Percentiles rank a stretch among this genome's conserved stretches.
Conservation (phyloP, 75 land plant genomes). For the Cunninghamia lanceolata region DNA sequence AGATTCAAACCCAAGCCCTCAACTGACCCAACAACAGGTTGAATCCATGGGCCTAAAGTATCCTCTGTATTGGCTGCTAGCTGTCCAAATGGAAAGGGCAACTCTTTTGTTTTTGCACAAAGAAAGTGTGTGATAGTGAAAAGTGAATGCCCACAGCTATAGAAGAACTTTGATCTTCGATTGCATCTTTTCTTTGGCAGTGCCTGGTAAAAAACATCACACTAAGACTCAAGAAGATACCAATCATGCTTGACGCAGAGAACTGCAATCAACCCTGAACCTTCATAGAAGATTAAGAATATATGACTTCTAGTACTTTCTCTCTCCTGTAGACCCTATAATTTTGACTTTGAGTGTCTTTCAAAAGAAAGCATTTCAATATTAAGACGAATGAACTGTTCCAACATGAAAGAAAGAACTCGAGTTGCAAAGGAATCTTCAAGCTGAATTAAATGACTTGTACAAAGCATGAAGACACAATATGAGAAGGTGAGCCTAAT, state of each 20-base stretch:
- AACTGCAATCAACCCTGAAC: not conserved
- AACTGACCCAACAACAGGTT: not conserved
- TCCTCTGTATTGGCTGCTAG: not conserved
- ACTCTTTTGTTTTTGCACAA: slow-evolving; percentile 7
- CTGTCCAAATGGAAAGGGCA: slow-evolving; percentile 9
- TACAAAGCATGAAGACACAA: not conserved
- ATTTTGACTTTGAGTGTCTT: not conserved
- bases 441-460: not conserved
- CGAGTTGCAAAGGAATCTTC: not conserved
- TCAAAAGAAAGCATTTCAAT: not conserved
- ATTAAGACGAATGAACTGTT: not conserved
- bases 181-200: not conserved
- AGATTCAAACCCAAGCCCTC: slow-evolving; percentile 8
- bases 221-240: not conserved
- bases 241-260: not conserved
- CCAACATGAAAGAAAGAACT: not conserved
- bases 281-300: not conserved
- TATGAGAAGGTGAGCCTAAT: not conserved
- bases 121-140: not conserved
- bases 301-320: not conserved
- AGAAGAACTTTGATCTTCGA: slow-evolving; percentile 2
- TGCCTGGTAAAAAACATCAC: not conserved
- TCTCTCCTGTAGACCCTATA: not conserved
- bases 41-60: not conserved
- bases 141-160: not conserved